Percentiles rank a stretch among this genome's conserved stretches.
phyloP scores from a whole-genome alignment of 140 eudicot species.

The Bidens hawaiensis region DNA sequence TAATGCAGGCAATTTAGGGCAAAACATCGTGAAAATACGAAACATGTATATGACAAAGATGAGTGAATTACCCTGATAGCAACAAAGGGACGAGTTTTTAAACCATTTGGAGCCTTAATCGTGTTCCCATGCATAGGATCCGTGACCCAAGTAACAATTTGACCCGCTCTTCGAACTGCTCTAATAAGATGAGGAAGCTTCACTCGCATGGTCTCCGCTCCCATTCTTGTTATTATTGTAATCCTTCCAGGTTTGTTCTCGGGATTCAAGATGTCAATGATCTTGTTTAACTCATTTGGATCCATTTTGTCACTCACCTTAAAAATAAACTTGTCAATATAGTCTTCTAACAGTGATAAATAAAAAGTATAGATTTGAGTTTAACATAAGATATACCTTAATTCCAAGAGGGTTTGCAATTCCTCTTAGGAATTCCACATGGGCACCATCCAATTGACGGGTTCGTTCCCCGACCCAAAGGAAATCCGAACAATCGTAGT shows the following conservation, averaged over 20 bases:
- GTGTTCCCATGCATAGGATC: constrained; percentile 97
- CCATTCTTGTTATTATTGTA: constrained; percentile 62
- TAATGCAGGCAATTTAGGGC: background rate
- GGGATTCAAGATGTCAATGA: constrained; percentile 76
- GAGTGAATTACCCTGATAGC: constrained; percentile 62
- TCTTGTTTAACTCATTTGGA: constrained; percentile 66
- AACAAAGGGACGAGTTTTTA: constrained; percentile 82
- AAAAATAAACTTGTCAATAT: background rate
- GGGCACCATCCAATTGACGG: constrained; percentile 80
- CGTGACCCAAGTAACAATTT: constrained; percentile 79
- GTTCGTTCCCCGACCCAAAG: constrained; percentile 72
- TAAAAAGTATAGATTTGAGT: background rate
- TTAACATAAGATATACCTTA: no score
- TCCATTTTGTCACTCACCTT: constrained; percentile 92
- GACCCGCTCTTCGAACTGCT: constrained; percentile 79
- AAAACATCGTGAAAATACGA: background rate
- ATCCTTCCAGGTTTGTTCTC: constrained; percentile 81
- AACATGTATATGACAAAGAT: background rate
- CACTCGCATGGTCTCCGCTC: constrained; percentile 68
- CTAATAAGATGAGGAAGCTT: constrained; percentile 83
- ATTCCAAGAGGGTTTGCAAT: constrained; percentile 83
- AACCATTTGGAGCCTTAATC: constrained; percentile 82
- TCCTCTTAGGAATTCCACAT: constrained; percentile 67
- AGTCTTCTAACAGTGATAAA: background rate
- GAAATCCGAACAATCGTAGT: constrained; percentile 77